These are phyloP conservation scores for Cercophora samala DNA, from an alignment of 495 filamentous ascomycete species.

Conservation along the genomic window DNA sequence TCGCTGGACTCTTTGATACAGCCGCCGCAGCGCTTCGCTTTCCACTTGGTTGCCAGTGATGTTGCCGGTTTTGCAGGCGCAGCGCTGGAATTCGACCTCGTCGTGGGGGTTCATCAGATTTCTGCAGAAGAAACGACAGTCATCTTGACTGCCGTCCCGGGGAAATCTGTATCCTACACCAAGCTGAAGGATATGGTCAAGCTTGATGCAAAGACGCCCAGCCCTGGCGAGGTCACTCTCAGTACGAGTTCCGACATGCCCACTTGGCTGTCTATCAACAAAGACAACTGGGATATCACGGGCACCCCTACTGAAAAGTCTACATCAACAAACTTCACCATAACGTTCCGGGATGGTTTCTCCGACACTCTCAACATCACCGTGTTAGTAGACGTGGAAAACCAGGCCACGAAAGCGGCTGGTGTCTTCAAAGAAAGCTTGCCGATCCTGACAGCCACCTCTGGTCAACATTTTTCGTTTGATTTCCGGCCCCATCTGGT, in stretches of 20 bases:
- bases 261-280: slow-evolving; percentile 67
- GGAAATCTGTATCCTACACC: slow-evolving; percentile 53
- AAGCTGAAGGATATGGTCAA: slow-evolving; percentile 53
- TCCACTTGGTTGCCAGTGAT: slow-evolving; percentile 77
- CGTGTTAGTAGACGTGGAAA: slow-evolving; percentile 54
- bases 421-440: slow-evolving; percentile 40
- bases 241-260: slow-evolving; percentile 54
- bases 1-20: slow-evolving; percentile 56
- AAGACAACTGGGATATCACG: slow-evolving; percentile 56
- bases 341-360: slow-evolving; percentile 62
- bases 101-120: slow-evolving; percentile 66
- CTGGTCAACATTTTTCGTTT: slow-evolving; percentile 64
- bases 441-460: slow-evolving; percentile 50
- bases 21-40: slow-evolving; percentile 66
- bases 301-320: slow-evolving; percentile 60
- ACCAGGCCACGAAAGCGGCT: slow-evolving; percentile 11
- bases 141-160: slow-evolving; percentile 57
- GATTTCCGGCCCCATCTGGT: slow-evolving; percentile 56
- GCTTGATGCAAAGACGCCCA: slow-evolving; percentile 58
- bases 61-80: slow-evolving; percentile 71
- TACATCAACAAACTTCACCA: slow-evolving; percentile 59
- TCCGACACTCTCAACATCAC: slow-evolving; percentile 61
- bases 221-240: slow-evolving; percentile 43
- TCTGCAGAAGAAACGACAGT: slow-evolving; percentile 56
- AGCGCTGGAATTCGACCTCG: slow-evolving; percentile 62